These are phyloP conservation scores for Aspergillus heteromorphus DNA, from an alignment of 495 filamentous ascomycete genomes.

Conservation along the genomic window DNA sequence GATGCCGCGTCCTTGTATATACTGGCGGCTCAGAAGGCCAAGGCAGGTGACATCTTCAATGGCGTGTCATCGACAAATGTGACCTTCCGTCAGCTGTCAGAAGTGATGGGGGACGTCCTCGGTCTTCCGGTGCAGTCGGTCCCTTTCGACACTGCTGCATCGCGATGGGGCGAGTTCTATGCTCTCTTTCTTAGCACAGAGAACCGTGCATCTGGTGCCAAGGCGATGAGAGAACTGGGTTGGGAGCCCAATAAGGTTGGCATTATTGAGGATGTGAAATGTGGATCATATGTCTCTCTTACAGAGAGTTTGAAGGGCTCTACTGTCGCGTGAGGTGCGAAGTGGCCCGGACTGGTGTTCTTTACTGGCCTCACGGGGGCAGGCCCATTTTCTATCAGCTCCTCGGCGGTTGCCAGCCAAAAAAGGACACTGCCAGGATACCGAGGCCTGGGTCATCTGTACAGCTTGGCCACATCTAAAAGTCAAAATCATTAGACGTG, in stretches of 20 bases:
- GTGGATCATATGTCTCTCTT: neutral
- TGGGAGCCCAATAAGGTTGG: slow-evolving; percentile 25
- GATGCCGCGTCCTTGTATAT: slow-evolving; percentile 33
- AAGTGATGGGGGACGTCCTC: slow-evolving; percentile 1
- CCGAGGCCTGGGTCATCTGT: too few species aligned
- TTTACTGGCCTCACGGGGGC: too few species aligned
- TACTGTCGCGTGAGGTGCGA: too few species aligned
- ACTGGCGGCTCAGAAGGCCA: slow-evolving; percentile 25
- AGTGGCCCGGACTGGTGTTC: too few species aligned
- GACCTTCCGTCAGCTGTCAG: slow-evolving; percentile 21
- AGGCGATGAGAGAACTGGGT: slow-evolving; percentile 28
- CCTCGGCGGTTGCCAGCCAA: too few species aligned
- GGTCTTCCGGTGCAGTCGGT: neutral
- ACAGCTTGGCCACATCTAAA: too few species aligned
- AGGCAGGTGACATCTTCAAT: slow-evolving; percentile 27
- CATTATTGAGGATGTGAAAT: slow-evolving; percentile 12
- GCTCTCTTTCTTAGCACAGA: slow-evolving; percentile 18
- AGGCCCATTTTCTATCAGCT: too few species aligned
- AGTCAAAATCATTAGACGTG: too few species aligned
- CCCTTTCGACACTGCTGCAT: neutral
- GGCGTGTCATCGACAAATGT: slow-evolving; percentile 19
- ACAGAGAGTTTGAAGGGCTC: neutral
- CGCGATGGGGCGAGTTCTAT: neutral
- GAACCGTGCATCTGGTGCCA: slow-evolving; percentile 26
- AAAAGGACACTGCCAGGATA: too few species aligned